These are phyloP conservation scores for Epichloe uncinata DNA, from an alignment of 2,329 filamentous ascomycete species.

Conservation along the genomic window DNA sequence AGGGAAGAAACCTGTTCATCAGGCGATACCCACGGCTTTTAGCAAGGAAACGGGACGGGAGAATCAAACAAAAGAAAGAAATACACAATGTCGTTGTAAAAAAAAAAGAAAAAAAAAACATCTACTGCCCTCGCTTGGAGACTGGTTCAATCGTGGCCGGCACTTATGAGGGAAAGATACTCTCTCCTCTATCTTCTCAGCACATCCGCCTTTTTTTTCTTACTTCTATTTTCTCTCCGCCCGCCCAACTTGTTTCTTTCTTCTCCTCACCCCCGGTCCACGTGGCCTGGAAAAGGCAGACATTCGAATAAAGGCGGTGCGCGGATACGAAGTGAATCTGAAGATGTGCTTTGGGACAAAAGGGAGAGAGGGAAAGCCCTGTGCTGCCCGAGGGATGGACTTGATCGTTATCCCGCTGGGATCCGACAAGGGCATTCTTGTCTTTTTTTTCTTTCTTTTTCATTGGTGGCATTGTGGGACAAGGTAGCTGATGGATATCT, in stretches of 20 bases:
- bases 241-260: neutral
- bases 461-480: neutral
- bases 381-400: constrained; percentile 70
- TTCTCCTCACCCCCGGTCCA: constrained; percentile 3
- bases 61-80: neutral
- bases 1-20: neutral
- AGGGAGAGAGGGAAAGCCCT: constrained; percentile 96
- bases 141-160: constrained; percentile 44
- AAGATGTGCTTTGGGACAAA: neutral
- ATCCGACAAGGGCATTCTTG: neutral
- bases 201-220: constrained; percentile 5
- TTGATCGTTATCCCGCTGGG: constrained; percentile 68
- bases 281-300: neutral
- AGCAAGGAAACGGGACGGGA: neutral
- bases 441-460: constrained; percentile 12
- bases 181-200: constrained; percentile 24
- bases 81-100: constrained; percentile 5
- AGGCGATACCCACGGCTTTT: constrained; percentile 1
- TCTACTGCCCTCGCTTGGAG: neutral
- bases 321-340: neutral
- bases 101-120: neutral
- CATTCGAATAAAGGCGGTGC: neutral
- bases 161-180: constrained; percentile 99
- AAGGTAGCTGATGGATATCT: neutral
- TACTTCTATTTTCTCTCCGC: no score